Percentiles rank a stretch among this genome's conserved stretches.
Conservation (phyloP, 2,329 filamentous ascomycete genomes). For the Penicillium digitatum region DNA sequence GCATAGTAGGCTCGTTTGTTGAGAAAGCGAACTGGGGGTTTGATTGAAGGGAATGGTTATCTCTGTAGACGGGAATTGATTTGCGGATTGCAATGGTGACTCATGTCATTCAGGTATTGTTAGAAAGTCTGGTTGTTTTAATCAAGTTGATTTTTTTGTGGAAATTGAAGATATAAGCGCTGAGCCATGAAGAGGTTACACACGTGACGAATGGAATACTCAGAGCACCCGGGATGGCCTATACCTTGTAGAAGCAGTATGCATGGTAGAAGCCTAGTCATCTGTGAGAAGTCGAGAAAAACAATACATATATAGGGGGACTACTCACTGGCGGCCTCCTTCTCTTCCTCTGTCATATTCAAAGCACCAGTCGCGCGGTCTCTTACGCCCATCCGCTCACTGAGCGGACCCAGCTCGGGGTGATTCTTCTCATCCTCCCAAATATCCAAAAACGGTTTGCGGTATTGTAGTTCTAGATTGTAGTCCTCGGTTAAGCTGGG, state of each 20-base stretch:
- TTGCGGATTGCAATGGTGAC: not conserved
- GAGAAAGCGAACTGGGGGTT: not conserved
- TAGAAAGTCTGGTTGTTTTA: not conserved
- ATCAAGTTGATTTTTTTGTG: not conserved
- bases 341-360: constrained; percentile 76
- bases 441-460: constrained; percentile 83
- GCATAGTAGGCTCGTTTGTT: not conserved
- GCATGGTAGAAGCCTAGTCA: constrained; percentile 71
- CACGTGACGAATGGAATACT: not conserved
- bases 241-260: constrained; percentile 97
- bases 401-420: constrained; percentile 71
- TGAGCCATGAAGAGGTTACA: not conserved
- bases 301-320: not conserved
- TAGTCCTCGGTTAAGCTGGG: constrained; percentile 78
- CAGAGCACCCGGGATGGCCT: constrained; percentile 16
- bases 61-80: rapidly evolving
- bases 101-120: not conserved
- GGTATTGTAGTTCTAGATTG: constrained; percentile 92
- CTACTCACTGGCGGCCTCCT: constrained; percentile 71
- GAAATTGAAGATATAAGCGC: not conserved
- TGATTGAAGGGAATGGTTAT: too few species aligned
- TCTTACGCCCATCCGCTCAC: constrained; percentile 92
- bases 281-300: constrained; percentile 13
- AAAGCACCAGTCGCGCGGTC: constrained; percentile 64
- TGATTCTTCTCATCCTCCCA: constrained; percentile 92